Base-by-base conservation (phyloP, 495 filamentous ascomycete genomes). In the Podospora conica region DNA sequence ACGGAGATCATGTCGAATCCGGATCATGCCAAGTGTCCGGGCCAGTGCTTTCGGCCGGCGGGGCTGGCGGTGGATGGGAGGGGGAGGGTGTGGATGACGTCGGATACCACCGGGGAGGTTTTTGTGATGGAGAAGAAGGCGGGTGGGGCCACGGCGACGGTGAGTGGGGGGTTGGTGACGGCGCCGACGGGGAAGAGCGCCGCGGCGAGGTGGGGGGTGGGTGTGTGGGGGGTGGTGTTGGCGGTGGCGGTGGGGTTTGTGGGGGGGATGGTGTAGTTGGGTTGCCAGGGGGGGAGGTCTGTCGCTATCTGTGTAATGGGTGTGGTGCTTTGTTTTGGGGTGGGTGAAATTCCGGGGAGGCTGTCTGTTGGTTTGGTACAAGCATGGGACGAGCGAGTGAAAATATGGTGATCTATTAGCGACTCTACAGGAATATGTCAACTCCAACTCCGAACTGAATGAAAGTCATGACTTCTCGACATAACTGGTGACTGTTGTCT, bases 31-130 rank as follows among this genome's bases (percentile, higher is more conserved):
- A 65, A 55, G 2, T 87, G 85, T 66, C 82, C 81, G 0, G 65
- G 73, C 2, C 66, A 66, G 20, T 87, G 85, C 71, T 84, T 86
- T 65, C 67, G 84, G 21, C 84, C 84, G 2, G 80, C 79, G 5
- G 81, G 81, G 2, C 63, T 85, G 48, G 82, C 79, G 18, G 68
- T 79, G n/a, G 84, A 84, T 66, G 27, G 23, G 4, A 40, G 71
- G 5, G 80, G 78, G 5, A 66, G 83, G 31, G 63, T 85, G 28
- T 86, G 78, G 64, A 74, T 85, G 67, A 79, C 77, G 59, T 77
- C 76, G 1, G 83, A 85, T 66, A 61, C 75, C 4, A 85, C 80
- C 55, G 83, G 83, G 12, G 83, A 86, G 73, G 78, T 86, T 22
- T 84, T 79, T 61, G 80, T 85, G 2, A 53, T 85, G 12, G 29